These are phyloP conservation scores for Aspergillus flavus DNA, from an alignment of 2,329 filamentous ascomycete species.

Conservation along the genomic window DNA sequence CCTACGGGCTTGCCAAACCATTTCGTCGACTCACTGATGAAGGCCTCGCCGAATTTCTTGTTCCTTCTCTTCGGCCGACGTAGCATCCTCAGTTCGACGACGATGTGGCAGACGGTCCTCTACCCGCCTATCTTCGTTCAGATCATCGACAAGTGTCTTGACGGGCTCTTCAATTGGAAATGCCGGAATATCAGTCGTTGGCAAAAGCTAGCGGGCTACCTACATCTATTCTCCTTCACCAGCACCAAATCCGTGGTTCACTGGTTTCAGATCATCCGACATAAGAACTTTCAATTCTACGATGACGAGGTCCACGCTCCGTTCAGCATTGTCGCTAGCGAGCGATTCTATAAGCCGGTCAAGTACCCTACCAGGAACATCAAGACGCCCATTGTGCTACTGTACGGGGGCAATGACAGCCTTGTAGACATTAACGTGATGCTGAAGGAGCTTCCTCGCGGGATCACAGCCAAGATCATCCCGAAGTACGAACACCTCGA, in stretches of 20 bases:
- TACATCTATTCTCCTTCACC: constrained; percentile 94
- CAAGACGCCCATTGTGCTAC: constrained; percentile 87
- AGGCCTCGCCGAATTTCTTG: constrained; percentile 87
- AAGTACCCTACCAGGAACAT: constrained; percentile 97
- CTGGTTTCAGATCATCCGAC: constrained; percentile 99
- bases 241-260: constrained; percentile 97
- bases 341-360: constrained; percentile 92
- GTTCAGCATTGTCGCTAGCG: constrained; percentile 68
- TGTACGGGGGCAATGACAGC: constrained; percentile 93
- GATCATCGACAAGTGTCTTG: constrained; percentile 78
- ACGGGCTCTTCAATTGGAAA: constrained; percentile 88
- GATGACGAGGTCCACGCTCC: constrained; percentile 88
- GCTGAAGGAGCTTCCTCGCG: constrained; percentile 81
- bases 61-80: constrained; percentile 91
- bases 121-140: constrained; percentile 93
- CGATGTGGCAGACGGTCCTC: constrained; percentile 95
- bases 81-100: constrained; percentile 87
- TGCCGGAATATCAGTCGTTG: constrained; percentile 78
- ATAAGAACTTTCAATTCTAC: constrained; percentile 96
- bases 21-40: constrained; percentile 89
- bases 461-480: constrained; percentile 84
- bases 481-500: constrained; percentile 95
- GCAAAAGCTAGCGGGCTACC: constrained; percentile 94
- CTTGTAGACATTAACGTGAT: constrained; percentile 92
- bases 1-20: constrained; percentile 87